A percentile compares a stretch with the other conserved stretches of the same genome.
These are phyloP conservation scores for Gossypium bickii DNA, from an alignment of 345 rosid genomes.

Conservation along the genomic window DNA sequence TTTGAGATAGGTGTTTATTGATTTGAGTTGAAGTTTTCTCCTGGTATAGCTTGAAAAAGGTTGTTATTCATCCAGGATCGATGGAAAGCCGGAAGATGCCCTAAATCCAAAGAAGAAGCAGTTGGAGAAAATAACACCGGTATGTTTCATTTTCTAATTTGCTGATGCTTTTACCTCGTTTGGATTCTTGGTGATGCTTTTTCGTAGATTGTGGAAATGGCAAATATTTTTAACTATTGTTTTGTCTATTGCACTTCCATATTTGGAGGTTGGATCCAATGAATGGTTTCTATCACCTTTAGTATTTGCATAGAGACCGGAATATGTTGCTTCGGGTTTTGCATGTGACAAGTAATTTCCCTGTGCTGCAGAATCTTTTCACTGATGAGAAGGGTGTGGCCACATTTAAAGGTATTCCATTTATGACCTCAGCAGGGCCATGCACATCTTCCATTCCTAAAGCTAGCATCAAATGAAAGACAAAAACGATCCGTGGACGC, in stretches of 20 bases:
- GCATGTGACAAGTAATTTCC: conserved; percentile 6
- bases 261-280: not conserved
- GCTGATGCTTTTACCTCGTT: conserved; percentile 8
- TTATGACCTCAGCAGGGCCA: conserved; percentile 89
- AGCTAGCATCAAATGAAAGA: conserved; percentile 67
- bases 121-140: conserved; percentile 90
- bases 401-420: conserved; percentile 83
- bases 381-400: conserved; percentile 92
- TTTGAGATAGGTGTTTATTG: not conserved
- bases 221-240: not conserved
- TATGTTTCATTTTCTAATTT: conserved; percentile 29
- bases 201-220: not conserved
- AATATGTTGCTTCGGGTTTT: not conserved
- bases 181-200: not conserved
- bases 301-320: not conserved
- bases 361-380: conserved; percentile 64
- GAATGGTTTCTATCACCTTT: not conserved
- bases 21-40: not conserved
- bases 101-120: conserved; percentile 95
- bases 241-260: not conserved
- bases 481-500: not conserved
- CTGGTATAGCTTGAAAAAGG: not conserved
- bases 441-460: conserved; percentile 70
- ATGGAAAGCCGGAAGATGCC: conserved; percentile 95
- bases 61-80: conserved; percentile 46